Evolutionary conservation across 139 green algal species (phyloP), one percentile per base, ranked within the genome.

Genomic region (Picochlorum costavermella): DNA sequence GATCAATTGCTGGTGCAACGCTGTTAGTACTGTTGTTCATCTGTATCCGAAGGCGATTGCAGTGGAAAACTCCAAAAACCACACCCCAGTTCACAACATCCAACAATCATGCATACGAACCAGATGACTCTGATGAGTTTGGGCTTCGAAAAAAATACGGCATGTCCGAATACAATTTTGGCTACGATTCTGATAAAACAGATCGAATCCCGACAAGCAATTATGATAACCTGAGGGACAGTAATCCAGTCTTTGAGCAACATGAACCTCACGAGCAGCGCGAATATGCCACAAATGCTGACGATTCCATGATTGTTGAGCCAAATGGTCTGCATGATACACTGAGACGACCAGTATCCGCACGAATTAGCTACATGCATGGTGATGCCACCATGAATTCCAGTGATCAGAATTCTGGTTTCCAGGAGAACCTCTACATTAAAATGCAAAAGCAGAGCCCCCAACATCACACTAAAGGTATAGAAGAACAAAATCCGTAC

Each of bases 21-120:
- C 13, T 74, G 25, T 28, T 43, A 2, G 60, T 60, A 5, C 57
- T 69, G 26, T 37, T 70, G 43, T 60, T 63, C 25, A 29, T 60
- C 13, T 56, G 26, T 23, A 26, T 40, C 5, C n/a, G 16, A 29
- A 66, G 29, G 33, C 30, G 60, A 8, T 23, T 51, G 46, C 16
- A 20, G 16, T 23, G 17, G 17, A 51, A 25, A 2, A 51, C 46
- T n/a, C 0, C 46, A 40, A 40, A 40, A 40, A 40, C 33, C 33
- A 37, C 33, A 23, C 46, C 16, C 4, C 46, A 51, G 17, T 51
- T 23, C 6, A 26, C 46, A 1, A n/a, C 16, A 20, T 51, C 16
- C 17, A n/a, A 26, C 17, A 20, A 51, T 25, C 46, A 51, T 51
- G 46, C 46, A 51, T 25, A n/a, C 17, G 46, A 20, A 51, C 3